Evolutionary conservation across 1,139 yeast genomes (phyloP).

Genomic region (Nakaseomyces kungkrabaensis): DNA sequence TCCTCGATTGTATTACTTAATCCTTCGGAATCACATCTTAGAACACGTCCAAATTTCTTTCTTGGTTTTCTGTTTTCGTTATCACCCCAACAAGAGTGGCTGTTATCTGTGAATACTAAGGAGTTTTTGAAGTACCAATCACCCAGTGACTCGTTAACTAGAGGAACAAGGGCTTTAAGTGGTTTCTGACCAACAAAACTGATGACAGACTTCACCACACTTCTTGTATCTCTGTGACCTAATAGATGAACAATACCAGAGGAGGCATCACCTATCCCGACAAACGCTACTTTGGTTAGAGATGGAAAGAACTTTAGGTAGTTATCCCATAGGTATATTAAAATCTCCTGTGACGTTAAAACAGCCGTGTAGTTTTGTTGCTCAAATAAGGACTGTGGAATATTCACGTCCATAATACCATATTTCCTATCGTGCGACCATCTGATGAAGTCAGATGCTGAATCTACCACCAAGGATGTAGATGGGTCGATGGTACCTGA

Average conservation of each 20-base stretch:
- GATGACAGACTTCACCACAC: conserved; percentile 64
- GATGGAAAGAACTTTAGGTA: conserved; percentile 64
- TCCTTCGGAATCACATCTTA: conserved; percentile 64
- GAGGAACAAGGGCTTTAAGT: conserved; percentile 69
- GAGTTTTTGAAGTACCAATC: conserved; percentile 92
- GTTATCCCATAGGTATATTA: conserved; percentile 83
- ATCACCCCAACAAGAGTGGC: conserved; percentile 69
- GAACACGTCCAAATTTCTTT: conserved; percentile 81
- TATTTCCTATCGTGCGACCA: conserved; percentile 52
- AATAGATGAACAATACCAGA: conserved; percentile 78
- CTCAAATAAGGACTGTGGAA: conserved; percentile 41
- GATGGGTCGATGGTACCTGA: conserved; percentile 69
- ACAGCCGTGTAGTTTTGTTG: conserved; percentile 48
- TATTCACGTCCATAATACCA: conserved; percentile 76
- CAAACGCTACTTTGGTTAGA: conserved; percentile 60
- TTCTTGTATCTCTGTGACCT: conserved; percentile 65
- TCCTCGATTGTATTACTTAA: conserved; percentile 70
- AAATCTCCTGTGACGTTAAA: conserved; percentile 63
- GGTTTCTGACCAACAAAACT: conserved; percentile 58
- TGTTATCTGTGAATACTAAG: conserved; percentile 63
- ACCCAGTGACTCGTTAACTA: conserved; percentile 70
- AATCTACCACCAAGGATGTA: conserved; percentile 59
- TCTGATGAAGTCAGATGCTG: conserved; percentile 43
- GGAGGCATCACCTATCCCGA: conserved; percentile 87
- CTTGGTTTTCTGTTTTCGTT: conserved; percentile 65